Evolutionary conservation across 768 basidiomycete species (phyloP).

Genomic region (Obba rivulosa): DNA sequence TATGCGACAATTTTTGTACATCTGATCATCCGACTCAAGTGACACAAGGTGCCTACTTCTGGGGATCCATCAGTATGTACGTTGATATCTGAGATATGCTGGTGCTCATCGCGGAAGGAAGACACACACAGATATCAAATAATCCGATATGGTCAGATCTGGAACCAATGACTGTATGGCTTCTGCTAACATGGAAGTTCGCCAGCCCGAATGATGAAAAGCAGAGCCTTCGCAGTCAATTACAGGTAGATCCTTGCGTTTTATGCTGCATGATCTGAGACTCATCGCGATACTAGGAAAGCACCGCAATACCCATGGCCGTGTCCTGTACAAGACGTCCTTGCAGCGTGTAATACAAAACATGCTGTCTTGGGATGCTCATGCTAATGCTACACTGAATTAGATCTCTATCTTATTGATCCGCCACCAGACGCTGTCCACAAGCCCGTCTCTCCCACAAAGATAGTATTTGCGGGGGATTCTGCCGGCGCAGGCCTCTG

Average conservation of each 20-base stretch:
- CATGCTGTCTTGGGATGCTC: neutral
- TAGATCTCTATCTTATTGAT: conserved; percentile 69
- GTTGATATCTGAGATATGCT: neutral
- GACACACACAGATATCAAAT: conserved; percentile 61
- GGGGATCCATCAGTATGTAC: conserved; percentile 55
- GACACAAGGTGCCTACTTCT: conserved; percentile 52
- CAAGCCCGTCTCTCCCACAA: conserved; percentile 54
- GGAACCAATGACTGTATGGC: neutral
- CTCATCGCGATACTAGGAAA: conserved; percentile 41
- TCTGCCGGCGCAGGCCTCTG: conserved; percentile 72
- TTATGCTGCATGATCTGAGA: neutral
- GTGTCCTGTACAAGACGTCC: conserved; percentile 66
- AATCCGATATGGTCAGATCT: conserved; percentile 42
- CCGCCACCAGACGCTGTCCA: conserved; percentile 65
- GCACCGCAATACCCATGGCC: conserved; percentile 87
- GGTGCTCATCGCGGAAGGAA: conserved; percentile 10
- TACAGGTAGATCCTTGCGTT: conserved; percentile 32
- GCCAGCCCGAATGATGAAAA: conserved; percentile 64
- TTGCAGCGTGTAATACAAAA: conserved; percentile 56
- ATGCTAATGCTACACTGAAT: neutral
- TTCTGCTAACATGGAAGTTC: conserved; percentile 3
- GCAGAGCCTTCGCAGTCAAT: conserved; percentile 61
- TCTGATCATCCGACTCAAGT: neutral
- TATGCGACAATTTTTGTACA: conserved; percentile 13
- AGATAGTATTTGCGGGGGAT: conserved; percentile 75